Base-by-base conservation (phyloP, 1,284 basidiomycete genomes). In the Fomitopsis palustris region DNA sequence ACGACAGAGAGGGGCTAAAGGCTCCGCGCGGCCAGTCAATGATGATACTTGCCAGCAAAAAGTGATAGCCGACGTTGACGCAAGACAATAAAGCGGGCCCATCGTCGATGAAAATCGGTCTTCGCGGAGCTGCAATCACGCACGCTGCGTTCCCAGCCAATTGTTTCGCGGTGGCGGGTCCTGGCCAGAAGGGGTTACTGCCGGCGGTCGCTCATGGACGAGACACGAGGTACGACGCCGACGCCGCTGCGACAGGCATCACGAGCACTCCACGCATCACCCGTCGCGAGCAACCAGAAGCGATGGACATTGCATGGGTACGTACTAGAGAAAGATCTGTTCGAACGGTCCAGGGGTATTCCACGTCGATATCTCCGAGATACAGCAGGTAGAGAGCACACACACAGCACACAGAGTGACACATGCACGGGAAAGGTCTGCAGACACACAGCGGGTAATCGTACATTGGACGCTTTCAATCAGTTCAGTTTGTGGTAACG, bases 381-480 rank as follows among this genome's bases (percentile, higher is more conserved):
- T 52, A 52, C 29, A 52, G 49, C 35, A 37, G 35, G 6, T 52
- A 37, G 27, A 21, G 12, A 52, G 14, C 31, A 47, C 45, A 47
- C 41, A 23, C 25, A 47, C 25, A 29, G 14, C 31, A n/a, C n/a
- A 33, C 35, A 37, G 12, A 37, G 35, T 37, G 35, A 37, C 6
- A 37, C 35, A 37, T 37, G 35, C 35, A 37, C 35, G 16, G n/a
- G 35, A 37, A 14, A 37, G 35, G 12, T 3, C 35, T 37, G 35
- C 35, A 37, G 35, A 37, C 35, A 47, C 23, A 53, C 51, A 37
- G 12, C 9, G 19, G 47, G 25, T 54, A 54, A 39, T 54, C 29
- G 53, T 54, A 54, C 53, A 54, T 54, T 33, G 49, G 45, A 29
- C 45, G 17, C 39, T 47, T 29, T 47, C 45, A 45, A 31, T 47